phyloP scores from a whole-genome alignment of 2,329 filamentous ascomycete genomes.

The Ilyonectria sp. region DNA sequence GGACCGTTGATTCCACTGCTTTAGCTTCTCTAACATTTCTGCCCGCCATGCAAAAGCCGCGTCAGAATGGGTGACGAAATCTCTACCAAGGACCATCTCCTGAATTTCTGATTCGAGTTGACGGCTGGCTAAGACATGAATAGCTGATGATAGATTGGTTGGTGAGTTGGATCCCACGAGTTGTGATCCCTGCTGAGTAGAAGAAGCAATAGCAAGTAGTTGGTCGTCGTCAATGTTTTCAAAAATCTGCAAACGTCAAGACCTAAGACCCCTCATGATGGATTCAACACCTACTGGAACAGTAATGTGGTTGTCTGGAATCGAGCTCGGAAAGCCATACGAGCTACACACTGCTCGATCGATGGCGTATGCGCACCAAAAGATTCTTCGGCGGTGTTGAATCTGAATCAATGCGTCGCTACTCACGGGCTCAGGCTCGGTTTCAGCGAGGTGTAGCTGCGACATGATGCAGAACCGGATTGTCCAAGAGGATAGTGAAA shows the following conservation, averaged over 20 bases:
- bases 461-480: conserved; percentile 26
- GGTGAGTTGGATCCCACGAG: neutral
- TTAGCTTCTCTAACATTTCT: conserved; percentile 6
- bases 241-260: conserved; percentile 10
- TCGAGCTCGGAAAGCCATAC: conserved; percentile 18
- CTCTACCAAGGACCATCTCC: neutral
- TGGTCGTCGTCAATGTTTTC: conserved; percentile 20
- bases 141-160: neutral
- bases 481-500: conserved; percentile 16
- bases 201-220: neutral
- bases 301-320: conserved; percentile 24
- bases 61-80: conserved; percentile 8
- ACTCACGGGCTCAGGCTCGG: conserved; percentile 3
- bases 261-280: neutral
- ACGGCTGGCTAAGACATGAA: conserved; percentile 15
- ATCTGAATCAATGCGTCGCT: conserved; percentile 10
- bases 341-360: conserved; percentile 24
- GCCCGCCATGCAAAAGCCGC: conserved; percentile 6
- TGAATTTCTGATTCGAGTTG: conserved; percentile 19
- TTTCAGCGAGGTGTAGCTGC: conserved; percentile 19
- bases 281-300: conserved; percentile 2
- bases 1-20: conserved; percentile 1
- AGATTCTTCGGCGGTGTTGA: conserved; percentile 21
- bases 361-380: conserved; percentile 30
- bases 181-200: neutral